A percentile compares a stretch with the other conserved stretches of the same genome.
These are phyloP conservation scores for Leptographium wingfieldii DNA, from an alignment of 2,329 filamentous ascomycete genomes.

Conservation along the genomic window DNA sequence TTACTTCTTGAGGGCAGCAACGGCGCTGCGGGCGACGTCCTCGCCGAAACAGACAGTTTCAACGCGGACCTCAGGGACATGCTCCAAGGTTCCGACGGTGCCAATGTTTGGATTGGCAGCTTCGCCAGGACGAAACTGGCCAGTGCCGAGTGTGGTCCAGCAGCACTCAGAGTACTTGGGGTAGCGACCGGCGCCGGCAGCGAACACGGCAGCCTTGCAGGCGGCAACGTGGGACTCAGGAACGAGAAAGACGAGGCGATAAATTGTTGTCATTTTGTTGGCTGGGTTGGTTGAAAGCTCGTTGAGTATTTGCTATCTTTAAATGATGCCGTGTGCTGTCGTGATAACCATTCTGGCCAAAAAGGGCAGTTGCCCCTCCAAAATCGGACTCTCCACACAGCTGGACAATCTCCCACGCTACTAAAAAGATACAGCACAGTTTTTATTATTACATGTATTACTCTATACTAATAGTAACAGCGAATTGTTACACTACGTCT, in stretches of 20 bases:
- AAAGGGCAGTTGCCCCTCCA: not conserved
- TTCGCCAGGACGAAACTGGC: slow-evolving; percentile 53
- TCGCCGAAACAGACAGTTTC: slow-evolving; percentile 51
- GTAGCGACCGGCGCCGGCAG: slow-evolving; percentile 43
- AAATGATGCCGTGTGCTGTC: not conserved
- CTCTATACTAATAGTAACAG: too few species aligned
- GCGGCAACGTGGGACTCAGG: slow-evolving; percentile 30
- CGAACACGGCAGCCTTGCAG: slow-evolving; percentile 43
- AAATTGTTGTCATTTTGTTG: slow-evolving; percentile 7
- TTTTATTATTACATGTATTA: too few species aligned
- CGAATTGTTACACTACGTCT: not conserved
- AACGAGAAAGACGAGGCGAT: slow-evolving; percentile 35
- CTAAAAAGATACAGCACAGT: not conserved
- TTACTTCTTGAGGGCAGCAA: slow-evolving; percentile 52
- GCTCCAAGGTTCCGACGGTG: slow-evolving; percentile 34
- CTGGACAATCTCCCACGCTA: not conserved
- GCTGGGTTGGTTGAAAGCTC: not conserved
- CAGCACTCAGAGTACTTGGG: slow-evolving; percentile 43
- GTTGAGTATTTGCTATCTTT: not conserved
- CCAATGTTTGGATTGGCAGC: slow-evolving; percentile 53
- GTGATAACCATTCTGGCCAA: not conserved
- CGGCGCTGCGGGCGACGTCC: slow-evolving; percentile 41
- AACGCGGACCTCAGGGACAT: slow-evolving; percentile 46
- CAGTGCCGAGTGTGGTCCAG: slow-evolving; percentile 40
- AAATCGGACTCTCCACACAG: not conserved